phyloP scores from a whole-genome alignment of 495 filamentous ascomycete genomes.

The Daldinia decipiens region DNA sequence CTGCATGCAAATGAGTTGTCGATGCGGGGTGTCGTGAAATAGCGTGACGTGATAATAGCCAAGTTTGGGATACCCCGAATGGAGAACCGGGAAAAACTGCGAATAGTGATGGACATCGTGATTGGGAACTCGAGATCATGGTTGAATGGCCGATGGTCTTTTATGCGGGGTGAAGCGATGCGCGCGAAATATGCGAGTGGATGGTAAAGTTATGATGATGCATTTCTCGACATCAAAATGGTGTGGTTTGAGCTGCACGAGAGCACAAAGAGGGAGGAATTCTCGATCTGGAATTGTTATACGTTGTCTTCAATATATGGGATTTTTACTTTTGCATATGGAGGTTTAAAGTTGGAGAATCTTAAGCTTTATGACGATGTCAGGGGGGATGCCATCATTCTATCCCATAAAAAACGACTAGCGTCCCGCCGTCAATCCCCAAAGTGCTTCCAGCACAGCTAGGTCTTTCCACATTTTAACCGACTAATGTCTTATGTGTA shows the following conservation, averaged over 20 bases:
- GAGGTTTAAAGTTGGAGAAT: slow-evolving; percentile 12
- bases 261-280: slow-evolving; percentile 9
- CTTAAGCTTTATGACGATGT: slow-evolving; percentile 1
- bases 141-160: slow-evolving; percentile 17
- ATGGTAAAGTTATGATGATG: slow-evolving; percentile 32
- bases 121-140: slow-evolving; percentile 38
- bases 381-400: background rate
- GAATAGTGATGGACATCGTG: slow-evolving; percentile 34
- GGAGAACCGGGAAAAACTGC: slow-evolving; percentile 31
- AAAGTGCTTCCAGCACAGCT: background rate
- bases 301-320: slow-evolving; percentile 8
- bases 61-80: slow-evolving; percentile 29
- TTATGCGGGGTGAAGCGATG: slow-evolving; percentile 37
- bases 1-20: slow-evolving; percentile 29
- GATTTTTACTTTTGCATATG: slow-evolving; percentile 1
- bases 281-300: slow-evolving; percentile 12
- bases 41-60: slow-evolving; percentile 34
- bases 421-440: background rate
- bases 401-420: slow-evolving; percentile 11
- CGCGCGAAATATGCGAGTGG: slow-evolving; percentile 39
- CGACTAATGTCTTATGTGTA: too few species aligned
- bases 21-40: slow-evolving; percentile 44
- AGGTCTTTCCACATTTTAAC: background rate
- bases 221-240: slow-evolving; percentile 33
- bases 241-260: slow-evolving; percentile 21